Evolutionary conservation across 1,284 basidiomycete genomes (phyloP).

Genomic region (Anthracocystis walkeri): DNA sequence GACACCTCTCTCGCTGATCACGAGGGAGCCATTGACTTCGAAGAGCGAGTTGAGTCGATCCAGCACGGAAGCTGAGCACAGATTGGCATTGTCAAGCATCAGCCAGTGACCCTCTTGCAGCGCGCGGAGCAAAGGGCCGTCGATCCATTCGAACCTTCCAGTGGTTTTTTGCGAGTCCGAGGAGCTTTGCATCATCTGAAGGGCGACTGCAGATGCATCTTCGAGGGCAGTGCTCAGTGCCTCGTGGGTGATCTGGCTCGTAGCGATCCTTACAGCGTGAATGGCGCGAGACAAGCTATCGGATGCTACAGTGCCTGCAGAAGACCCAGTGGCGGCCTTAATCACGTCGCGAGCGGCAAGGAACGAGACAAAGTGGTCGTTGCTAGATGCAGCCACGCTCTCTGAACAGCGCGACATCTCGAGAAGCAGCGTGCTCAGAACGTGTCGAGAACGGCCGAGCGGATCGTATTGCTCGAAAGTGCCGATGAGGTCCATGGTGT

Average conservation of each 20-base stretch:
- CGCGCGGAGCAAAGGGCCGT: slow-evolving; percentile 90
- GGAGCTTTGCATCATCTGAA: slow-evolving; percentile 10
- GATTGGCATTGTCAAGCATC: slow-evolving; percentile 90
- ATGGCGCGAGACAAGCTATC: slow-evolving; percentile 9
- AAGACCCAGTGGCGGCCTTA: neutral
- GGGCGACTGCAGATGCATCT: slow-evolving; percentile 10
- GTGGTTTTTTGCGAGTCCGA: slow-evolving; percentile 21
- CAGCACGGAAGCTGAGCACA: slow-evolving; percentile 93
- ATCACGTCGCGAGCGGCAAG: slow-evolving; percentile 23
- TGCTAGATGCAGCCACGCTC: slow-evolving; percentile 6
- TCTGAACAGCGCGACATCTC: slow-evolving; percentile 30
- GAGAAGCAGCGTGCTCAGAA: slow-evolving; percentile 20
- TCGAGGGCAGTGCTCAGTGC: slow-evolving; percentile 13
- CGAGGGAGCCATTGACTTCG: slow-evolving; percentile 83
- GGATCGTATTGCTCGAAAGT: slow-evolving; percentile 86
- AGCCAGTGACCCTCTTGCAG: slow-evolving; percentile 90
- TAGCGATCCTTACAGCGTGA: slow-evolving; percentile 7
- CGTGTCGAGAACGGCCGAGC: slow-evolving; percentile 20
- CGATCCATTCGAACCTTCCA: slow-evolving; percentile 91
- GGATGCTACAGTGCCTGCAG: neutral
- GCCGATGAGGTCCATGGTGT: slow-evolving; percentile 93
- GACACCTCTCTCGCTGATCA: slow-evolving; percentile 89
- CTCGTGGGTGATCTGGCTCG: slow-evolving; percentile 7
- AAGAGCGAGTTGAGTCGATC: slow-evolving; percentile 97
- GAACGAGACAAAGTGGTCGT: slow-evolving; percentile 12